Conservation (phyloP, 495 filamentous ascomycete species). For the Hamigera avellanea region DNA sequence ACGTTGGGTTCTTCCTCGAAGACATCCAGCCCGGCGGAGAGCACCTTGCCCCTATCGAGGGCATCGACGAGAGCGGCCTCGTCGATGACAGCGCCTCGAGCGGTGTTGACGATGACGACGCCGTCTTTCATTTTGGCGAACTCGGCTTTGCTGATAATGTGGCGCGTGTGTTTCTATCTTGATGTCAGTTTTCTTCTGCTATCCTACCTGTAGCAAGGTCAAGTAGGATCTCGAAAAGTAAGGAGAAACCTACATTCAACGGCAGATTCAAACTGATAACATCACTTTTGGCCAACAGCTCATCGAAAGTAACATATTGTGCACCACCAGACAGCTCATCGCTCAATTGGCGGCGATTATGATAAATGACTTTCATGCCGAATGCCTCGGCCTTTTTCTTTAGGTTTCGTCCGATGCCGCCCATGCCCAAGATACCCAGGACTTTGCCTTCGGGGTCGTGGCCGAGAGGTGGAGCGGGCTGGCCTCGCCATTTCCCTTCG, state of each 20-base stretch:
- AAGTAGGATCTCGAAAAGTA: conserved; percentile 1
- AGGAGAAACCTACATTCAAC: conserved; percentile 46
- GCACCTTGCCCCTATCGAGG: conserved; percentile 48
- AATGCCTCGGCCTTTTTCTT: conserved; percentile 46
- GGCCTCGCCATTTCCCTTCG: conserved; percentile 44
- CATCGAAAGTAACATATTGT: conserved; percentile 57
- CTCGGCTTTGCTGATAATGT: conserved; percentile 51
- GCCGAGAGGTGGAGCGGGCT: conserved; percentile 35
- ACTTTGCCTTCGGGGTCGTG: conserved; percentile 55
- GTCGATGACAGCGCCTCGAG: conserved; percentile 58
- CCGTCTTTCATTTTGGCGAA: conserved; percentile 61
- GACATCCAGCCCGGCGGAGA: conserved; percentile 53
- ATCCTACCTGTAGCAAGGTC: no score
- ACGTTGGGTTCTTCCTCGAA: conserved; percentile 59
- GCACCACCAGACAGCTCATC: conserved; percentile 47
- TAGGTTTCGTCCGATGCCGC: conserved; percentile 63
- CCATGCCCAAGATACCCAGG: conserved; percentile 76
- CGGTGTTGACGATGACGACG: conserved; percentile 62
- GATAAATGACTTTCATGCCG: conserved; percentile 57
- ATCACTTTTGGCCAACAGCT: conserved; percentile 53
- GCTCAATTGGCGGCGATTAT: conserved; percentile 47
- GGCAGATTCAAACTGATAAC: conserved; percentile 69
- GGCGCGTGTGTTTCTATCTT: conserved; percentile 49
- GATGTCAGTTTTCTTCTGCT: no score
- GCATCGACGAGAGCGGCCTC: conserved; percentile 57